A percentile compares a stretch with the other conserved stretches of the same genome.
Evolutionary conservation across 306 rosid species (phyloP).

Genomic region (Fragaria iinumae): DNA sequence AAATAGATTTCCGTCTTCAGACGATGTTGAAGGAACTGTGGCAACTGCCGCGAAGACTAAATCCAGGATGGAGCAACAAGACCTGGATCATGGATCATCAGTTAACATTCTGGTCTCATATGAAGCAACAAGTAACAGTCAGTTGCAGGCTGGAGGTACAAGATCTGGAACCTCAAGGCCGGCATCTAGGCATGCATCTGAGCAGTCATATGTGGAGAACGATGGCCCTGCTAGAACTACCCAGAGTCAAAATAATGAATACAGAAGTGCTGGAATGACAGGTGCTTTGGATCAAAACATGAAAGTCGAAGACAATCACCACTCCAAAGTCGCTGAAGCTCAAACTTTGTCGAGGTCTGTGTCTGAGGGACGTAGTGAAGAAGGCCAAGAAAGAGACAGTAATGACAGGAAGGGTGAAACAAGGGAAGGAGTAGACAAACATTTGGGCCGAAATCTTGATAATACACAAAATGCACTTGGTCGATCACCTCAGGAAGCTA

Average conservation of each 20-base stretch:
- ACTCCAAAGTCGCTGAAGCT: conserved; percentile 38
- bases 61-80: conserved; percentile 53
- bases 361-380: conserved; percentile 43
- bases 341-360: conserved; percentile 43
- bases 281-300: conserved; percentile 43
- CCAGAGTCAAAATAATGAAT: conserved; percentile 58
- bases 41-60: conserved; percentile 52
- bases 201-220: conserved; percentile 45
- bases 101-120: not conserved
- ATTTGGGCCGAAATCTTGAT: conserved; percentile 51
- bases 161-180: conserved; percentile 58
- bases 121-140: conserved; percentile 42
- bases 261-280: conserved; percentile 55
- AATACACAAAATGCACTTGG: conserved; percentile 44
- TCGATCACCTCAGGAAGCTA: conserved; percentile 75
- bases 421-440: conserved; percentile 57
- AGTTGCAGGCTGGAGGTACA: conserved; percentile 57
- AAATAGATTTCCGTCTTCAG: conserved; percentile 71
- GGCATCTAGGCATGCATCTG: conserved; percentile 48
- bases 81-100: conserved; percentile 28
- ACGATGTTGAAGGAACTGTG: conserved; percentile 70
- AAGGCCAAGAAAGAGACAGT: conserved; percentile 56
- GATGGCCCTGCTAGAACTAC: conserved; percentile 42
- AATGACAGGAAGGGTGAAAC: conserved; percentile 49
- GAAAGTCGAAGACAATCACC: conserved; percentile 55